Evolutionary conservation across 108 stramenopile genomes (phyloP).

Genomic region (Skeletonema marinoi): DNA sequence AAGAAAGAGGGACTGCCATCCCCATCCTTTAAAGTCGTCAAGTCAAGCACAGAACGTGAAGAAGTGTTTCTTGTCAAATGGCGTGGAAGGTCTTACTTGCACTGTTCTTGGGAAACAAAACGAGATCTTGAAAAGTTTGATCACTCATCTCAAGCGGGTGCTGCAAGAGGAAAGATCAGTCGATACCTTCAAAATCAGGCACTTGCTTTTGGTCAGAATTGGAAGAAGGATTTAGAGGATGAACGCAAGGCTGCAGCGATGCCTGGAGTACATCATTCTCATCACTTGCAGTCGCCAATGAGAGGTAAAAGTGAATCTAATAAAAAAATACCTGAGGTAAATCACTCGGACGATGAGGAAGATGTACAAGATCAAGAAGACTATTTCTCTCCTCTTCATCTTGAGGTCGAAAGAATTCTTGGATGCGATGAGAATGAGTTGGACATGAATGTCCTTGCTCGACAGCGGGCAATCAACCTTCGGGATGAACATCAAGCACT

Average conservation of each 20-base stretch:
- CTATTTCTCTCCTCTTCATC: conserved; percentile 63
- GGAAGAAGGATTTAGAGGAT: conserved; percentile 74
- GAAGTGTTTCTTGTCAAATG: conserved; percentile 87
- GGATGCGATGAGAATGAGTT: conserved; percentile 86
- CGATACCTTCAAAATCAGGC: conserved; percentile 72
- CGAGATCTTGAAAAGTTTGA: conserved; percentile 71
- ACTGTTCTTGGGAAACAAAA: conserved; percentile 83
- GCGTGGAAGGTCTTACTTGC: conserved; percentile 81
- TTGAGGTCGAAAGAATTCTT: conserved; percentile 81
- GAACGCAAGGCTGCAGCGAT: conserved; percentile 48
- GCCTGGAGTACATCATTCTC: conserved; percentile 53
- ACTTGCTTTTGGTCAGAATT: conserved; percentile 61
- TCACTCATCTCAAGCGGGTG: conserved; percentile 58
- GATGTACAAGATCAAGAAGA: conserved; percentile 55
- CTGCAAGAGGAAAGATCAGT: conserved; percentile 78
- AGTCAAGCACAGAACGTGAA: conserved; percentile 50
- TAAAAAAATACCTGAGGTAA: conserved; percentile 3
- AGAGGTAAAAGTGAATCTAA: not conserved
- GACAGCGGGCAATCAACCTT: conserved; percentile 76
- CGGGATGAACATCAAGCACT: conserved; percentile 47
- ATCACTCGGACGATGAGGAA: conserved; percentile 26
- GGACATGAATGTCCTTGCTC: conserved; percentile 76
- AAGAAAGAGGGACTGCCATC: conserved; percentile 10
- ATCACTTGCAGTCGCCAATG: conserved; percentile 23
- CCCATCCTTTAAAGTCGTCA: conserved; percentile 33